A percentile compares a stretch with the other conserved stretches of the same genome.
Conservation (phyloP, 176 grass and related monocot genomes). For the Oropetium thomaeum region DNA sequence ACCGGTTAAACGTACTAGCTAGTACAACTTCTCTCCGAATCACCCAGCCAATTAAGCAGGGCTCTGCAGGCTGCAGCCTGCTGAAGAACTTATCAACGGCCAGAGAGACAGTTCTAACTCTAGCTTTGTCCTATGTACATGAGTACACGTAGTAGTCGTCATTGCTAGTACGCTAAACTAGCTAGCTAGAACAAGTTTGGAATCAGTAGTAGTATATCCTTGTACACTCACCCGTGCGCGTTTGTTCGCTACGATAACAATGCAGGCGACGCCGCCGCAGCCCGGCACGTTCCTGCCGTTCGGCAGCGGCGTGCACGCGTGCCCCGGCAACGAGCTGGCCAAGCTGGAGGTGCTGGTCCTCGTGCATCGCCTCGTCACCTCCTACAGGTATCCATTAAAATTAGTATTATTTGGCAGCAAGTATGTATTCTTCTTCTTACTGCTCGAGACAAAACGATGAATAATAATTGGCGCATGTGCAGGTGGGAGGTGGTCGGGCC, state of each 20-base stretch:
- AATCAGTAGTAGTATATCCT: background rate
- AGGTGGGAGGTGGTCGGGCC: conserved; percentile 57
- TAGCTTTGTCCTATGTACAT: too few relatives aligned
- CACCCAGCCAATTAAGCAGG: too few relatives aligned
- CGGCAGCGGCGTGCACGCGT: conserved; percentile 62
- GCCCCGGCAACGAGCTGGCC: conserved; percentile 72
- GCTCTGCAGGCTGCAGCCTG: too few relatives aligned
- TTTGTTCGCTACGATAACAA: background rate
- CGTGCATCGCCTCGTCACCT: conserved; percentile 62
- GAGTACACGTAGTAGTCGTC: too few relatives aligned
- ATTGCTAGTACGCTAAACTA: too few relatives aligned
- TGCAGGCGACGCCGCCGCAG: conserved; percentile 53
- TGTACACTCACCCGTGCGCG: background rate
- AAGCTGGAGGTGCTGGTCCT: conserved; percentile 71
- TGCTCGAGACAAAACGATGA: background rate
- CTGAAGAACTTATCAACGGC: too few relatives aligned
- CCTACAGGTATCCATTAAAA: conserved; percentile 66
- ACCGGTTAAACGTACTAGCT: too few relatives aligned
- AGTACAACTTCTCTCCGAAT: too few relatives aligned
- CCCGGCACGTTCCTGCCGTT: conserved; percentile 68
- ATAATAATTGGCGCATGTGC: too few relatives aligned
- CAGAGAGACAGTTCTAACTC: too few relatives aligned
- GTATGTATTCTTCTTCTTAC: background rate
- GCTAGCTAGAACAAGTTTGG: background rate
- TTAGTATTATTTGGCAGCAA: too few relatives aligned